Evolutionary conservation across 768 basidiomycete genomes (phyloP).

Genomic region (Strobilomyces confusus): DNA sequence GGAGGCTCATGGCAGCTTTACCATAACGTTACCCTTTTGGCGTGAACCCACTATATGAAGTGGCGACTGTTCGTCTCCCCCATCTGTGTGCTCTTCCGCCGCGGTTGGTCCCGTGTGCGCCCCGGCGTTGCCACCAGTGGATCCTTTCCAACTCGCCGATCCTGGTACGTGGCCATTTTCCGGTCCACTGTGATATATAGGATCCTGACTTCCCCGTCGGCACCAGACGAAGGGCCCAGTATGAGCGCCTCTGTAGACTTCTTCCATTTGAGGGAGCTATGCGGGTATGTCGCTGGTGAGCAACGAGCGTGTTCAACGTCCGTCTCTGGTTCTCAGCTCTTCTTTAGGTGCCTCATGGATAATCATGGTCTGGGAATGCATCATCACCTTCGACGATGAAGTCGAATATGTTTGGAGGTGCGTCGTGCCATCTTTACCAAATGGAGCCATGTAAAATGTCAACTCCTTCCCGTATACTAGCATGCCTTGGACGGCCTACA

Average conservation of each 20-base stretch:
- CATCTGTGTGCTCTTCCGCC: background rate
- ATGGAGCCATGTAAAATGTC: background rate
- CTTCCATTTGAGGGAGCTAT: background rate
- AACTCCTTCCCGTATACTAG: slow-evolving; percentile 1
- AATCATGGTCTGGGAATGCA: slow-evolving; percentile 18
- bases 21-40: background rate
- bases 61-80: background rate
- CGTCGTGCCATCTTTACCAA: slow-evolving; percentile 1
- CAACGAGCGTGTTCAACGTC: background rate
- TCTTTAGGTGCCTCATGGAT: slow-evolving; percentile 7
- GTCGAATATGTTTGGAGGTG: slow-evolving; percentile 21
- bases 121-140: background rate
- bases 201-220: background rate
- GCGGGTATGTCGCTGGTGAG: slow-evolving; percentile 2
- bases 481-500: slow-evolving; percentile 8
- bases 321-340: background rate
- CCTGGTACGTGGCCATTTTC: slow-evolving; percentile 1
- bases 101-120: background rate
- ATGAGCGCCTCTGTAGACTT: background rate
- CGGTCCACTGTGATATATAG: background rate
- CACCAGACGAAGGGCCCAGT: background rate
- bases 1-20: background rate
- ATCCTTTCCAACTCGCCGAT: background rate
- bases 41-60: background rate
- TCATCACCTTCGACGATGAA: slow-evolving; percentile 18